These are phyloP conservation scores for Monilinia vaccinii-corymbosi DNA, from an alignment of 2,329 filamentous ascomycete species.

Conservation along the genomic window DNA sequence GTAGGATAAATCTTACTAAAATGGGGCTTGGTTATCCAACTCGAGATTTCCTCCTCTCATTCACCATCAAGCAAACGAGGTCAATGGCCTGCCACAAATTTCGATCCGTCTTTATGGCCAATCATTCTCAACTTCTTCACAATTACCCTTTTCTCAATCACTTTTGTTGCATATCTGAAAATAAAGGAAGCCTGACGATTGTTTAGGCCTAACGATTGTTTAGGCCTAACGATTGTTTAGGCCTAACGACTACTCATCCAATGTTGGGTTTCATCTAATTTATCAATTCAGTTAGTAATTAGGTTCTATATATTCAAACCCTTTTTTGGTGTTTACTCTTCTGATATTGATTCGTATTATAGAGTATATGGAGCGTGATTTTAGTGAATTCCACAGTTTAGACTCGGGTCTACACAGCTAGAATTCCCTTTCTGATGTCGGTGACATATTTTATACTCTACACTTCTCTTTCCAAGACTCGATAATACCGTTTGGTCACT, in stretches of 20 bases:
- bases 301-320: background rate
- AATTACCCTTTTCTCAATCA: background rate
- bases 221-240: background rate
- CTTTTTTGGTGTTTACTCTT: background rate
- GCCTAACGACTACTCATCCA: background rate
- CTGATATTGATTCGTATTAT: background rate
- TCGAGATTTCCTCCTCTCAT: background rate
- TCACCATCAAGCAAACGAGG: background rate
- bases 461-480: too few species aligned
- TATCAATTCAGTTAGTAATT: background rate
- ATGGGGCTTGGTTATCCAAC: background rate
- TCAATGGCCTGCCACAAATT: background rate
- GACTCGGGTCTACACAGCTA: too few species aligned
- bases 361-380: too few species aligned
- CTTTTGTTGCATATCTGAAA: background rate
- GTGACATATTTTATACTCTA: too few species aligned
- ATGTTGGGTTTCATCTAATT: background rate
- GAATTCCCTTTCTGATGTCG: too few species aligned
- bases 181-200: background rate
- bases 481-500: too few species aligned
- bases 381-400: too few species aligned
- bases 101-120: background rate
- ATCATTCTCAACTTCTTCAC: background rate
- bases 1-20: background rate
- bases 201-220: background rate